A percentile compares a stretch with the other conserved stretches of the same genome.
These are phyloP conservation scores for Coemansia erecta DNA, from an alignment of 192 early-diverging fungal species.

Conservation along the genomic window DNA sequence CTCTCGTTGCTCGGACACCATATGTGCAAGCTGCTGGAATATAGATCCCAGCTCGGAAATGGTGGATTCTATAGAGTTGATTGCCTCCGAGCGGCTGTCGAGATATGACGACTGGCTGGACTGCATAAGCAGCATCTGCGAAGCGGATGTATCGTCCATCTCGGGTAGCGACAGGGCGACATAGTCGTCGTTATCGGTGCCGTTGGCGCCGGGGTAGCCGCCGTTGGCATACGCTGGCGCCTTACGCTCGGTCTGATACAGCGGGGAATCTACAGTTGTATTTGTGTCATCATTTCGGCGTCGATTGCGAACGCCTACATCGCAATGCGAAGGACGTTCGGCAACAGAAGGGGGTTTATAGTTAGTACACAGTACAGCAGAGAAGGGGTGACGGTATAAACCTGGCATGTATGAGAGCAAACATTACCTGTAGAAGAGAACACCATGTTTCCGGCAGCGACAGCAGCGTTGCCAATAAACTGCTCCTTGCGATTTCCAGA, in stretches of 20 bases:
- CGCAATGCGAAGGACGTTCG: constrained; percentile 3
- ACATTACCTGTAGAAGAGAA: constrained; percentile 41
- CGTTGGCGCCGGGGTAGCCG: constrained; percentile 10
- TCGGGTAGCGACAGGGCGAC: constrained; percentile 54
- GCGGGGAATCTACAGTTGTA: constrained; percentile 55
- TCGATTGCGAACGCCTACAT: constrained; percentile 47
- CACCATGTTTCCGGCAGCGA: constrained; percentile 11
- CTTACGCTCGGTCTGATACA: constrained; percentile 57
- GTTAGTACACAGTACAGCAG: constrained; percentile 1
- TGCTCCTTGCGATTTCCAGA: constrained; percentile 87
- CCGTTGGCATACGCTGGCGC: constrained; percentile 11
- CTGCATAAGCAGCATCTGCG: constrained; percentile 66
- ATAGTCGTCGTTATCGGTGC: constrained; percentile 36
- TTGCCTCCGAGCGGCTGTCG: constrained; percentile 84
- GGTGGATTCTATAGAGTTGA: constrained; percentile 94
- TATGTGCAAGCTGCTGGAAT: constrained; percentile 80
- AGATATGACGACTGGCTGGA: constrained; percentile 77
- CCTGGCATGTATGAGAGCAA: background rate
- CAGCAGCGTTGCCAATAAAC: constrained; percentile 62
- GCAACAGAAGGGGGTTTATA: background rate
- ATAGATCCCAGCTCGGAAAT: constrained; percentile 93
- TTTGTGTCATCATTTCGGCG: constrained; percentile 20
- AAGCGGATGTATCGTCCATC: constrained; percentile 59
- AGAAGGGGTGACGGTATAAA: background rate
- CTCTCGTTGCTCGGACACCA: constrained; percentile 85